Evolutionary conservation across 345 rosid genomes (phyloP), one percentile per base, ranked within the genome.

Genomic region (Brassica napus): DNA sequence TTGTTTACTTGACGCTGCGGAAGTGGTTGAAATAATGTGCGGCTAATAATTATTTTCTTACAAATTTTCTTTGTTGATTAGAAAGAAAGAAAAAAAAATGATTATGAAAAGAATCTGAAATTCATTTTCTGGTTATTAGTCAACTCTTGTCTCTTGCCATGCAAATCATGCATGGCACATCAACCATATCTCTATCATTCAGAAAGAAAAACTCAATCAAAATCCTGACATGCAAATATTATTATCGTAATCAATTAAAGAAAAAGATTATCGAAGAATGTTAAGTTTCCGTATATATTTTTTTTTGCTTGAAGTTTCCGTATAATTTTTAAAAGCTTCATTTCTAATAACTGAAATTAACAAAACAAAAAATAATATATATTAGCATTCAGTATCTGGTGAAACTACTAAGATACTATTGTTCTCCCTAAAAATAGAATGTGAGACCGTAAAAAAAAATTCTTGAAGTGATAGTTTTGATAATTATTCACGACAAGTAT

Each of bases 1-100:
- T 78, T 71, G 71, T 54, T 71, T 77, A 71, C 76, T 71, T 71
- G 72, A 71, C 76, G 77, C 16, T 55, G 76, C 32, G 49, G 32
- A 71, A 78, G 67, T 71, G 61, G 76, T 65, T 26, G 59, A 62
- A 63, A 64, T 24, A 26, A 64, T 77, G 31, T 77, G 65, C 54
- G 65, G 71, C 71, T 71, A 11, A 11, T 37, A 24, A 21, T 71
- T 34, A 35, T 55, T 57, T 69, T 34, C 16, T 70, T 63, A 10
- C 69, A 60, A 44, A 2, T 28, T 26, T 62, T 52, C 3, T 70
- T 49, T 7, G 11, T 9, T 64, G 2, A 63, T 52, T 31, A 65
- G 57, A 54, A 65, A 65, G 57, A 65, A 65, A 54, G 55, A 70
- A 75, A 74, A 24, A 74, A 52, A 55, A 75, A 12, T 28, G 49